Evolutionary conservation across 257 asterid species (phyloP), one percentile per base, ranked within the genome.

Genomic region (Nicotiana benthamiana): DNA sequence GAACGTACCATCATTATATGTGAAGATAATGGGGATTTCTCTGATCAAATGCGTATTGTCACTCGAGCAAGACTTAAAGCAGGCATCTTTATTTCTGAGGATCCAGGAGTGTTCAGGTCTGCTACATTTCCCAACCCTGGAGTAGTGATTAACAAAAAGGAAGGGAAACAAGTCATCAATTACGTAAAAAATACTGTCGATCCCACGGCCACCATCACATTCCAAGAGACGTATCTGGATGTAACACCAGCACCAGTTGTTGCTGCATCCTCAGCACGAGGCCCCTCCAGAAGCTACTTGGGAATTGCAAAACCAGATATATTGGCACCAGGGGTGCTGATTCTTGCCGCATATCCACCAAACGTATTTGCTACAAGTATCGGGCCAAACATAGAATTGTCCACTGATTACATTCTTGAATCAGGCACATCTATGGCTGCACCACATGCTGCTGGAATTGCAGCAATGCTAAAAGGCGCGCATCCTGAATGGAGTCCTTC

Each of bases 381-480:
- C 43, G 77, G 77, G 77, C 2, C 57, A 3, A 70, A 43, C 57
- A 70, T 70, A 53, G 3, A 54, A 32, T 26, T 16, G 18, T 57
- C 53, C 30, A 10, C 68, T 20, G 80, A 30, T 9, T 77, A 53
- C 15, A 12, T 18, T 57, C 80, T 77, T 57, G 51, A 77, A 53
- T 79, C 82, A 2, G 82, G 82, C 75, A 79, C 82, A 53, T 79
- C 75, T 1, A 79, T 62, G 82, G 82, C 82, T 40, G 68, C 75
- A 10, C 63, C 82, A 8, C 82, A 79, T 18, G 30, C 9, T 5
- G 82, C 82, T 52, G 82, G 75, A 24, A 79, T 79, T 10, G 75
- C 82, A 67, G 82, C 82, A 4, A 62, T 79, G 82, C 51, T 79
- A 28, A 79, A 79, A 79, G 63, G 9, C 12, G 75, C 16, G 0